Evolutionary conservation across 164 flowering plant species (phyloP), one percentile per base, ranked within the genome.

Genomic region (Dillenia turbinata): DNA sequence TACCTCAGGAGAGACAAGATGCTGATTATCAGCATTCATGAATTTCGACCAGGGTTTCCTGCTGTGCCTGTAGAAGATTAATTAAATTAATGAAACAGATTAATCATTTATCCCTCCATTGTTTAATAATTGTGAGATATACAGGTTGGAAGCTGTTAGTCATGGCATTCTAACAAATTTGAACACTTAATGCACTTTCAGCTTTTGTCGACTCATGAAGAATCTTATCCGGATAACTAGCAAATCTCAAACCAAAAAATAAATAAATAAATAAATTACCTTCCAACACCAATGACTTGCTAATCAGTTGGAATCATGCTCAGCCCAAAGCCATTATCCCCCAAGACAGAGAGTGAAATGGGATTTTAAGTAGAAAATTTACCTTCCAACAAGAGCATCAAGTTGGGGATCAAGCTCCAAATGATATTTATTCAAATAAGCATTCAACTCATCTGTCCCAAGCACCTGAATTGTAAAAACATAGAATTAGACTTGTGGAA

Each of bases 321-420:
- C 40, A 4, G 0, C 5, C 40, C 40, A 33, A 4, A 33, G 40
- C 40, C 40, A 33, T 33, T 33, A 33, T 33, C 40, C 40, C 7
- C 40, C 6, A 33, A 33, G 40, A 56, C n/a, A 56, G 47, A 47
- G 10, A 47, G 47, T 56, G 40, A 33, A 33, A 33, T 5, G 5
- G 40, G 40, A 33, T 33, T 26, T 26, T 33, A 33, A 33, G 40
- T 33, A 33, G 40, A 33, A 57, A 1, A 56, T 57, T 44, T 72
- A 84, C 92, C 96, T 86, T 60, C 92, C 92, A 67, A 89, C 88
- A 64, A 88, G 88, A 50, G 92, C 92, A 63, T 83, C 90, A 69
- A 92, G 92, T 67, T 92, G 90, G 60, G 97, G 92, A 69, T 89
- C 96, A 74, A 91, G 96, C 79, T 87, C 96, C 43, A 91, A 58